phyloP scores from a whole-genome alignment of 768 basidiomycete species.

The Cyclocybe cylindracea region DNA sequence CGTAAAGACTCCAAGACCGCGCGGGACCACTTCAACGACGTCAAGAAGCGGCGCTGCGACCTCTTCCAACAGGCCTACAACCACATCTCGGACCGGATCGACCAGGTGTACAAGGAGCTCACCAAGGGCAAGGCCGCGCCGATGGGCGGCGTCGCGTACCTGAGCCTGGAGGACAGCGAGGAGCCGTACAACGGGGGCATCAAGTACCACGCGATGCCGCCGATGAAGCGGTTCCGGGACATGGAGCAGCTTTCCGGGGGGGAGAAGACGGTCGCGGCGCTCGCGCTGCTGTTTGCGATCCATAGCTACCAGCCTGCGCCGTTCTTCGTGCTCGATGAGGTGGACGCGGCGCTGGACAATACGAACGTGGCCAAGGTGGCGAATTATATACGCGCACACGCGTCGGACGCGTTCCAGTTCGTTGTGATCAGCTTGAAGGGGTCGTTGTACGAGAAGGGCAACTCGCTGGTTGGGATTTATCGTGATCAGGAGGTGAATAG shows the following conservation, averaged over 20 bases:
- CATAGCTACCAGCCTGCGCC: constrained; percentile 98
- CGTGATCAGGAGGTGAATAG: constrained; percentile 94
- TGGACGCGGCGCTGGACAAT: constrained; percentile 96
- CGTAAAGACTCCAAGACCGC: constrained; percentile 87
- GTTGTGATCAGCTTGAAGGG: constrained; percentile 97
- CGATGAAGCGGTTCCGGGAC: constrained; percentile 98
- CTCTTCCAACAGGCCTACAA: constrained; percentile 95
- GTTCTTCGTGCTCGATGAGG: constrained; percentile 98
- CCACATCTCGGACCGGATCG: constrained; percentile 94
- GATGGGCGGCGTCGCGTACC: constrained; percentile 95
- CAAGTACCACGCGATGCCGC: constrained; percentile 99
- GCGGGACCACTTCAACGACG: constrained; percentile 88
- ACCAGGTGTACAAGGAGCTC: constrained; percentile 95
- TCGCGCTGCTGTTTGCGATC: constrained; percentile 96
- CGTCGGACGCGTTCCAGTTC: constrained; percentile 88
- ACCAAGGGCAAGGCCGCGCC: constrained; percentile 94
- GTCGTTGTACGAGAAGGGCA: constrained; percentile 86
- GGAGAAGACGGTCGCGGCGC: constrained; percentile 96
- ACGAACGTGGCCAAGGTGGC: constrained; percentile 98
- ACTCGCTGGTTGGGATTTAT: constrained; percentile 92
- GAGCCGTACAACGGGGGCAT: constrained; percentile 56
- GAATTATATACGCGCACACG: constrained; percentile 85
- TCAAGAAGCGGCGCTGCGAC: constrained; percentile 80
- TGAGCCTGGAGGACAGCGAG: constrained; percentile 94
- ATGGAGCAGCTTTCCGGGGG: constrained; percentile 99